A percentile compares a stretch with the other conserved stretches of the same genome.
phyloP scores from a whole-genome alignment of 1,139 yeast genomes.

The Geotrichum histeridarum region DNA sequence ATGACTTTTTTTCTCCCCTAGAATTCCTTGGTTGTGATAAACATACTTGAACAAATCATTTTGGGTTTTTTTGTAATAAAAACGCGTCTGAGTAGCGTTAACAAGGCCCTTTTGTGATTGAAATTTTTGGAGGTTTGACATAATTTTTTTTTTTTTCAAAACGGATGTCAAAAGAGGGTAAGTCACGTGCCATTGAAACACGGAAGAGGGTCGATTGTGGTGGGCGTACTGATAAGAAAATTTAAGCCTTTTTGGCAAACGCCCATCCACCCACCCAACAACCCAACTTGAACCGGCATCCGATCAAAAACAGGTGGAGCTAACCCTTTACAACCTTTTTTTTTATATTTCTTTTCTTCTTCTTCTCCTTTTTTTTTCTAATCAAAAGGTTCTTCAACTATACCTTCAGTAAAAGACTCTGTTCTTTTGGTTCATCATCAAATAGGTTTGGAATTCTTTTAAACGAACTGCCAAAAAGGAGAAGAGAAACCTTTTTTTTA shows the following conservation, averaged over 20 bases:
- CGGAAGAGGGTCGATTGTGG: background rate
- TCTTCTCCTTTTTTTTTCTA: background rate
- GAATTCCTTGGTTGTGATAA: background rate
- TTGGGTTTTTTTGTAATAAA: background rate
- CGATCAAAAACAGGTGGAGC: background rate
- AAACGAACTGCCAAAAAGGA: no score
- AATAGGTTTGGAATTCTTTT: no score
- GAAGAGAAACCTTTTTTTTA: no score
- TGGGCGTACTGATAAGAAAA: background rate
- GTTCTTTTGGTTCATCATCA: no score
- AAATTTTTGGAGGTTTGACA: conserved; percentile 5
- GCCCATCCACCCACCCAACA: no score
- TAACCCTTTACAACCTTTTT: background rate
- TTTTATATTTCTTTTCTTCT: background rate
- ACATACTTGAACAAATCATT: conserved; percentile 36
- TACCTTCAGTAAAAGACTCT: no score
- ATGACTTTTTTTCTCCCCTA: background rate
- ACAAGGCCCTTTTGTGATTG: background rate
- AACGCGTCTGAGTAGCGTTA: background rate
- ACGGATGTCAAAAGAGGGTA: background rate
- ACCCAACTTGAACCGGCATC: no score
- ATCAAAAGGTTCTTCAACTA: no score
- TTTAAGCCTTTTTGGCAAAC: no score
- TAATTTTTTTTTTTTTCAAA: background rate
- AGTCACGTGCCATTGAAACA: background rate